Percentiles rank a stretch among this genome's conserved stretches.
Conservation (phyloP, 805 yeast genomes). For the Ogataea methylovora region DNA sequence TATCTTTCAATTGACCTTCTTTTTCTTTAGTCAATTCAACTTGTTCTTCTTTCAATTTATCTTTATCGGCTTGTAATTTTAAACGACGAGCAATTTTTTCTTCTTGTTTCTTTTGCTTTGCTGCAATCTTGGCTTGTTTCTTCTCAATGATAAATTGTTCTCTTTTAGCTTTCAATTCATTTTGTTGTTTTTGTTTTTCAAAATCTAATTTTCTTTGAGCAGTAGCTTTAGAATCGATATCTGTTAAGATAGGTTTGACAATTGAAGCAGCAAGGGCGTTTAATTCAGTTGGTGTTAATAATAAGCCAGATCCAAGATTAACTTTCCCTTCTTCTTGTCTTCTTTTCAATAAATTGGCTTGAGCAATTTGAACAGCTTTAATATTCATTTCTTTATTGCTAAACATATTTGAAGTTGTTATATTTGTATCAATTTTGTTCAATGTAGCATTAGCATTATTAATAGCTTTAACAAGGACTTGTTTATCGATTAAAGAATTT, state of each 20-base stretch:
- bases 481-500: slow-evolving; percentile 32
- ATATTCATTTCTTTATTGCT: slow-evolving; percentile 39
- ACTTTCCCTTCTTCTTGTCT: slow-evolving; percentile 43
- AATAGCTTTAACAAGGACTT: slow-evolving; percentile 44
- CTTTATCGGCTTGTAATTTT: slow-evolving; percentile 41
- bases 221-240: slow-evolving; percentile 61
- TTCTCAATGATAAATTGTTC: slow-evolving; percentile 30
- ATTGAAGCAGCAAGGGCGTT: slow-evolving; percentile 70
- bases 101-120: slow-evolving; percentile 24
- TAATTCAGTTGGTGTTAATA: slow-evolving; percentile 67
- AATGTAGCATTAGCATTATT: slow-evolving; percentile 35
- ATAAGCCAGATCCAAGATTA: slow-evolving; percentile 83
- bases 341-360: slow-evolving; percentile 55
- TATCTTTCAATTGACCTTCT: slow-evolving; percentile 32
- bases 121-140: slow-evolving; percentile 28
- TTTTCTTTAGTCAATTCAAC: slow-evolving; percentile 31
- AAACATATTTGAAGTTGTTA: slow-evolving; percentile 16
- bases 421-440: slow-evolving; percentile 17
- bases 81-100: slow-evolving; percentile 32
- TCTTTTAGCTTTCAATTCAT: slow-evolving; percentile 33
- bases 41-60: slow-evolving; percentile 38
- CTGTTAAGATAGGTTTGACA: slow-evolving; percentile 77
- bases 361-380: slow-evolving; percentile 72
- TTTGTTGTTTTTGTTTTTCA: slow-evolving; percentile 30
- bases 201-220: slow-evolving; percentile 57